Percentiles rank a stretch among this genome's conserved stretches.
These are phyloP conservation scores for Aspergillus avenaceus DNA, from an alignment of 495 filamentous ascomycete species.

Conservation along the genomic window DNA sequence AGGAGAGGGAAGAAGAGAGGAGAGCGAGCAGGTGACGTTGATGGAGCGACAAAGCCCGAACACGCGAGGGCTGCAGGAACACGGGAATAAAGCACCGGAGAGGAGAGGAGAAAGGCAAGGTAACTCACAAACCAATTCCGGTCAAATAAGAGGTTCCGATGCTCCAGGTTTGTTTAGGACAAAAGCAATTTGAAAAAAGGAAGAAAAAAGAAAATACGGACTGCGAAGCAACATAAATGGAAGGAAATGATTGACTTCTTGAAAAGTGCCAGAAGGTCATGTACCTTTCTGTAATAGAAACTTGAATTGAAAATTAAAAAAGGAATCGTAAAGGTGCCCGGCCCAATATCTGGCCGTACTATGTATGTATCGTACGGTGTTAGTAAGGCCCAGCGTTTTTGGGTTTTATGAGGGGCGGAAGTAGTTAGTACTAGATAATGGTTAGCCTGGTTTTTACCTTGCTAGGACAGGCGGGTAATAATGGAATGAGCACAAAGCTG, in stretches of 20 bases:
- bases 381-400: constrained; percentile 5
- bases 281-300: too few species aligned
- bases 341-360: constrained; percentile 15
- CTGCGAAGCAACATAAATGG: constrained; percentile 7
- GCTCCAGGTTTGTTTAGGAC: not conserved
- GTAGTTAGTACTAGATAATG: constrained; percentile 6
- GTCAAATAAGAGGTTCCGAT: constrained; percentile 5
- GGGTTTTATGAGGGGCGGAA: constrained; percentile 12
- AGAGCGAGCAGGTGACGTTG: constrained; percentile 30
- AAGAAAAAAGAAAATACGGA: constrained; percentile 8
- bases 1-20: constrained; percentile 12
- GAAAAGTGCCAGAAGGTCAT: constrained; percentile 1
- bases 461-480: constrained; percentile 5
- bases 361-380: not conserved
- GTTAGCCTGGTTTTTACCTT: not conserved
- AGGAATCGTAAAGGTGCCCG: constrained; percentile 11
- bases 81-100: constrained; percentile 27
- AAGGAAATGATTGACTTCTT: not conserved
- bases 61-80: constrained; percentile 33
- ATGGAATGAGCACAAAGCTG: constrained; percentile 14
- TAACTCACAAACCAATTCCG: constrained; percentile 18
- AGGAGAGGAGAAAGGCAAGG: constrained; percentile 17
- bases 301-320: constrained; percentile 3
- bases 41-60: constrained; percentile 30
- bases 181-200: not conserved